phyloP scores from a whole-genome alignment of 495 filamentous ascomycete genomes.

The Podospora appendiculata region DNA sequence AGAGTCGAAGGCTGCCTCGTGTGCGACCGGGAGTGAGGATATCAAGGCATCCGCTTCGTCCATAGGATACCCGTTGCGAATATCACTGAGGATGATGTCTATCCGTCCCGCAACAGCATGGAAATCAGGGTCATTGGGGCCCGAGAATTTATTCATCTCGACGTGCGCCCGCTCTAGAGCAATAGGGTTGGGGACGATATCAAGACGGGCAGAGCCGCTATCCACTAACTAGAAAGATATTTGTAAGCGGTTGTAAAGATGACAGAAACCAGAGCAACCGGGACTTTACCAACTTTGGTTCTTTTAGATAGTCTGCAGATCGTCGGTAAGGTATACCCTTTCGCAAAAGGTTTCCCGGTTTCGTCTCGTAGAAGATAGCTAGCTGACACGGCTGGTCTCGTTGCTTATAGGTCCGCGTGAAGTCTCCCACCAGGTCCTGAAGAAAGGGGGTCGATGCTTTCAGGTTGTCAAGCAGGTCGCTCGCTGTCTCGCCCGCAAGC shows the following conservation, averaged over 20 bases:
- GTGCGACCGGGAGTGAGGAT: slow-evolving; percentile 27
- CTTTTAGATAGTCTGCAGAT: slow-evolving; percentile 1
- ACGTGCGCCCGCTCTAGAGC: slow-evolving; percentile 16
- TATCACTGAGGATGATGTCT: slow-evolving; percentile 7
- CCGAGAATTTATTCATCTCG: slow-evolving; percentile 20
- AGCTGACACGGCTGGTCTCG: background rate
- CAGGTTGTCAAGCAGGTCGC: slow-evolving; percentile 6
- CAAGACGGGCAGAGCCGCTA: slow-evolving; percentile 7
- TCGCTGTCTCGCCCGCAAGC: slow-evolving; percentile 1
- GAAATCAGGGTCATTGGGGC: slow-evolving; percentile 10
- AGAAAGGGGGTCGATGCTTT: slow-evolving; percentile 9
- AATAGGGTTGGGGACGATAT: slow-evolving; percentile 12
- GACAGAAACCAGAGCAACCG: background rate
- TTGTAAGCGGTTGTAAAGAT: too few species aligned
- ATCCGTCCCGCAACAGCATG: slow-evolving; percentile 10
- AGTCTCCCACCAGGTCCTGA: slow-evolving; percentile 6
- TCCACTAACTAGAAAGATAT: slow-evolving; percentile 14
- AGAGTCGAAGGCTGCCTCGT: too few species aligned
- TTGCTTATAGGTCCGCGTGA: slow-evolving; percentile 6
- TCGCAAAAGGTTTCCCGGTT: slow-evolving; percentile 4
- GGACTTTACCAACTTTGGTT: slow-evolving; percentile 10
- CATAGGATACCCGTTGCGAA: slow-evolving; percentile 12
- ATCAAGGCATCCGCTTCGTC: slow-evolving; percentile 18
- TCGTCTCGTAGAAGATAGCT: background rate
- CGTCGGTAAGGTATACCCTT: slow-evolving; percentile 15